Base-by-base conservation (phyloP, 192 early-diverging fungal genomes). In the Coemansia asiatica region DNA sequence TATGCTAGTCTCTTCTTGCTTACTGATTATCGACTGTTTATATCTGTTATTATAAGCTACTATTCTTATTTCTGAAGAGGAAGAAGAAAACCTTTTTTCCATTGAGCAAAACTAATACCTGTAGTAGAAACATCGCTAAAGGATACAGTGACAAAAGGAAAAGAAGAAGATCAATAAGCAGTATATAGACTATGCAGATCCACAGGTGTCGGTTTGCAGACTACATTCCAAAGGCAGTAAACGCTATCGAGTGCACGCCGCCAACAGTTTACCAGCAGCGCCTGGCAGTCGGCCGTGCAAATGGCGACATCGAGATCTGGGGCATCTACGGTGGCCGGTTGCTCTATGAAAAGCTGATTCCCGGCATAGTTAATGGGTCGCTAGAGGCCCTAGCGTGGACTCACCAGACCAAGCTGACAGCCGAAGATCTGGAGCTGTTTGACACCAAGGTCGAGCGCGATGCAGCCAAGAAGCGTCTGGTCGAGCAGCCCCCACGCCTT, bases 301-400 rank as follows among this genome's bases (percentile, higher is more conserved):
- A 96, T 72, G 95, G 96, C 25, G 89, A 96, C 68, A 92, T 98
- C 60, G 95, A 98, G 79, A 78, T 98, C 55, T 97, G 94, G 94
- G 87, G 88, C 73, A 88, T 90, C 7, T 35, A 33, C 29, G 10
- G 40, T 27, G 68, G 86, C 35, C 82, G 84, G 27, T 90, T 90
- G 83, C 83, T 86, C 33, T 76, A 94, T 33, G 91, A 93, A 74
- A 93, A 94, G 90, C 89, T 86, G 40, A 92, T 97, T 21, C 92
- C 93, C 10, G 92, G 93, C 48, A 82, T 86, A 50, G 70, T 84
- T 53, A 90, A 89, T 60, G 83, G 83, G 16, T 87, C 89, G 1
- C 85, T 95, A 21, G 94, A 95, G 70, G 84, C 86, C 23, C 68
- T 98, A 47, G 86, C 86, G 6, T 98, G 94, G 94, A 82, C 90